Conservation (phyloP, 805 yeast species). For the Candida taoyuanica region DNA sequence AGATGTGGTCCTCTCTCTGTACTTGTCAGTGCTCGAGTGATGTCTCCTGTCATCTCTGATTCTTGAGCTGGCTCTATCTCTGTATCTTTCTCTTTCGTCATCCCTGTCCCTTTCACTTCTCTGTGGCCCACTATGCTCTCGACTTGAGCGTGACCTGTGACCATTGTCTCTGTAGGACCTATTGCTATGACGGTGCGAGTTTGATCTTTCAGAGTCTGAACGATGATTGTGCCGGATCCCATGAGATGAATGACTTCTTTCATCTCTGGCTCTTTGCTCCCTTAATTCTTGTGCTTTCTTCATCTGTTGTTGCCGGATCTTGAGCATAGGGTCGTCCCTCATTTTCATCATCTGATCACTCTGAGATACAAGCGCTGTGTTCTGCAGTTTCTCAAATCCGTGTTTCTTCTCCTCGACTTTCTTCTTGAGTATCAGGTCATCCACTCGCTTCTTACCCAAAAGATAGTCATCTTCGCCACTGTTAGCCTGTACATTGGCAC, state of each 20-base stretch:
- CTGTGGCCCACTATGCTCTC: no score
- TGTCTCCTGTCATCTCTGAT: no score
- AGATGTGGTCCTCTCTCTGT: conserved; percentile 3
- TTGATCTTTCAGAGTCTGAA: neutral
- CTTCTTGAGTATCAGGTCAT: conserved; percentile 30
- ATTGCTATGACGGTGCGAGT: conserved; percentile 1
- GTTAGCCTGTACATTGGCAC: conserved; percentile 23
- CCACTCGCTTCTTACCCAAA: conserved; percentile 47
- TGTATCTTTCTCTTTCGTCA: conserved; percentile 9
- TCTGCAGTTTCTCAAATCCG: conserved; percentile 23
- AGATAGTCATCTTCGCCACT: conserved; percentile 53
- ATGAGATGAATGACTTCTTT: neutral
- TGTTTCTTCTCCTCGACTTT: conserved; percentile 18
- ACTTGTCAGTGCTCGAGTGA: conserved; percentile 8
- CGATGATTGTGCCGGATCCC: neutral
- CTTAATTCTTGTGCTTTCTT: conserved; percentile 21
- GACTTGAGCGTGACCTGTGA: conserved; percentile 2
- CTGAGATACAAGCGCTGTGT: conserved; percentile 21
- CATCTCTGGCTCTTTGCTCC: conserved; percentile 10
- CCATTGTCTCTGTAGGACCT: conserved; percentile 1
- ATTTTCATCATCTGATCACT: conserved; percentile 45
- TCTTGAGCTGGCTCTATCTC: conserved; percentile 1
- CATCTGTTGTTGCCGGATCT: conserved; percentile 18
- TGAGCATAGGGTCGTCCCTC: conserved; percentile 25
- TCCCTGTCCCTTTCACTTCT: conserved; percentile 6